Conservation (phyloP, 495 filamentous ascomycete species). For the Jackrogersella minutella region DNA sequence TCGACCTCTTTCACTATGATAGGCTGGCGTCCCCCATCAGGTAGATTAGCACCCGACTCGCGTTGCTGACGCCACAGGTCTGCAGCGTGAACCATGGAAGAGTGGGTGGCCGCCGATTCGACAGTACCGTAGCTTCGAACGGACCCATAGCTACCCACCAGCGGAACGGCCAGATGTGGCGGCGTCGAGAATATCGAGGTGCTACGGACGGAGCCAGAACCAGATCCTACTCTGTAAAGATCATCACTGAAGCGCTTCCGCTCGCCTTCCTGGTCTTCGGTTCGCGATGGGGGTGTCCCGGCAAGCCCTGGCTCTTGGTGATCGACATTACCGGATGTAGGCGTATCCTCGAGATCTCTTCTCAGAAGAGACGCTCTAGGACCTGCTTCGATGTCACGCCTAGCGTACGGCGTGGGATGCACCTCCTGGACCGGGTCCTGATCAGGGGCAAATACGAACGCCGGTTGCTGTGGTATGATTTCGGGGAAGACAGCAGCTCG, state of each 20-base stretch:
- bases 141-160: slow-evolving; percentile 73
- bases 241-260: slow-evolving; percentile 53
- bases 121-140: slow-evolving; percentile 72
- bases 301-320: slow-evolving; percentile 35
- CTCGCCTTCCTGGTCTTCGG: slow-evolving; percentile 49
- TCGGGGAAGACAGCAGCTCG: slow-evolving; percentile 89
- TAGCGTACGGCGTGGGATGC: slow-evolving; percentile 38
- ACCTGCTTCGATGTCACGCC: slow-evolving; percentile 47
- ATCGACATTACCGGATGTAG: slow-evolving; percentile 31
- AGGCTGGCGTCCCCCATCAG: slow-evolving; percentile 75
- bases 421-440: slow-evolving; percentile 48
- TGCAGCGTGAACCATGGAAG: slow-evolving; percentile 75
- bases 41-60: slow-evolving; percentile 51
- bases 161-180: slow-evolving; percentile 68
- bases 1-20: slow-evolving; percentile 87
- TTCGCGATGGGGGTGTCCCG: slow-evolving; percentile 35
- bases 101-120: slow-evolving; percentile 70
- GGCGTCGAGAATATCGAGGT: slow-evolving; percentile 67
- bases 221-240: slow-evolving; percentile 44
- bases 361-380: slow-evolving; percentile 51
- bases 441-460: slow-evolving; percentile 68
- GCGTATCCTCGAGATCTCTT: slow-evolving; percentile 49
- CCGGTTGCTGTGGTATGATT: slow-evolving; percentile 76
- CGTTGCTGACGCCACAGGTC: slow-evolving; percentile 77
- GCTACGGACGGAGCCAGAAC: slow-evolving; percentile 41